Evolutionary conservation across 495 filamentous ascomycete species (phyloP), one percentile per base, ranked within the genome.

Genomic region (Diplogelasinospora grovesii): DNA sequence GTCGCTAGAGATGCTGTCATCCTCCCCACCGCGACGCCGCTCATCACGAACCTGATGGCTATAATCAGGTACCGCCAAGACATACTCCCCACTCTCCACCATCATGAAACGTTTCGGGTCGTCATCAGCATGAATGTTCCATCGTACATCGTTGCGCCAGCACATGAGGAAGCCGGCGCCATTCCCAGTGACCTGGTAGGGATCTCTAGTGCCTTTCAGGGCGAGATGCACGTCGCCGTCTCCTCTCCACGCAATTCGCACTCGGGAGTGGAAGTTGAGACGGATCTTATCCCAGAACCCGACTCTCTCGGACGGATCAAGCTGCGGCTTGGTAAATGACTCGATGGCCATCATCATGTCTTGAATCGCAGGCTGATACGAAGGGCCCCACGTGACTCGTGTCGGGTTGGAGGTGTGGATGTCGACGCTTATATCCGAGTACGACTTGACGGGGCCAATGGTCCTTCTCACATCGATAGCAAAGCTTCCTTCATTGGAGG

Each of bases 311-410:
- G 90, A 96, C 4, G 85, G 85, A 62, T 97, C 92, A 26, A 95
- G 70, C 48, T 93, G 88, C 4, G 87, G 85, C 50, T 97, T 99
- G 8, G 89, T 95, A 64, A 99, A 95, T 0, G 84, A 84, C 67
- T 99, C 92, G 43, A 99, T 86, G 18, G 93, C 87, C 79, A 97
- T 95, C 92, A 99, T 99, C 86, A 96, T 95, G 53, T 99, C 92
- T 61, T 99, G 92, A 39, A 99, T 96, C 8, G 89, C 93, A 19
- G 92, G 92, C 47, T 99, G 92, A 55, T 97, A 97, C 0, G 92
- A 95, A 41, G 89, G 85, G 26, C 89, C 87, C 92, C 92, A 99
- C 22, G 89, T 95, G 36, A 97, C 89, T 40, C 84, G 79, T 6
- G 92, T 99, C 7, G 93, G 82, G 45, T 86, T 77, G 43, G 81